Conservation (phyloP, 495 filamentous ascomycete genomes). For the Pseudoneurospora amorphoporcata region DNA sequence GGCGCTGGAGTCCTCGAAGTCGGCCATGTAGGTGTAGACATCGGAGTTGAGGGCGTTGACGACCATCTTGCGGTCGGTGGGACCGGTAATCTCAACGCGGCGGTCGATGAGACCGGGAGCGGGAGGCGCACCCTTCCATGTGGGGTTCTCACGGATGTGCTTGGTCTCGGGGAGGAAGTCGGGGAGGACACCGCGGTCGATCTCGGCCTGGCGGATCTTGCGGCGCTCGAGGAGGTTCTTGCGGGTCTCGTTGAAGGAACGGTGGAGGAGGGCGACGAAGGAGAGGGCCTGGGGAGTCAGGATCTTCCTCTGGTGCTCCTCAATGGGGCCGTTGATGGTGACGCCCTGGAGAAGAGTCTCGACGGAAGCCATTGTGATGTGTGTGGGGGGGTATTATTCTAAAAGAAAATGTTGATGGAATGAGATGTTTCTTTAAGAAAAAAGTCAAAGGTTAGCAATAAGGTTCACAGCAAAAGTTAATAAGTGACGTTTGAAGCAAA, state of each 20-base stretch:
- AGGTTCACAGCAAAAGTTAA: neutral
- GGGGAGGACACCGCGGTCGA: constrained; percentile 82
- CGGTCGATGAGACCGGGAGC: constrained; percentile 91
- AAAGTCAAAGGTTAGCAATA: neutral
- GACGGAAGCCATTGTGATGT: constrained; percentile 52
- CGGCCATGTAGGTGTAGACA: constrained; percentile 99
- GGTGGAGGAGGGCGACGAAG: constrained; percentile 89
- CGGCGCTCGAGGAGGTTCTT: constrained; percentile 85
- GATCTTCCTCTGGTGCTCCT: constrained; percentile 75
- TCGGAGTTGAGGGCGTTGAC: constrained; percentile 95
- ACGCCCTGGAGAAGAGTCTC: constrained; percentile 81
- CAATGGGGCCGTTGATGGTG: constrained; percentile 66
- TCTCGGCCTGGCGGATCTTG: constrained; percentile 78
- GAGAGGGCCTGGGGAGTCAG: constrained; percentile 83
- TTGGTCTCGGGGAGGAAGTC: constrained; percentile 96
- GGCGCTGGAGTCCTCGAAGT: constrained; percentile 96
- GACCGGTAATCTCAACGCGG: constrained; percentile 96
- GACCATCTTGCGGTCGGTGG: constrained; percentile 98
- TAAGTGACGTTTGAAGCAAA: neutral
- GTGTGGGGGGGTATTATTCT: neutral
- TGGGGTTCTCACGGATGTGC: constrained; percentile 86
- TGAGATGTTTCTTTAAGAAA: neutral
- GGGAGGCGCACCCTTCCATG: constrained; percentile 90
- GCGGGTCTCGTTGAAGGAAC: constrained; percentile 84
- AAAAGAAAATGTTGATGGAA: neutral